Percentiles rank a stretch among this genome's conserved stretches.
Conservation (phyloP, 2,329 filamentous ascomycete genomes). For the Onygenales sp. region DNA sequence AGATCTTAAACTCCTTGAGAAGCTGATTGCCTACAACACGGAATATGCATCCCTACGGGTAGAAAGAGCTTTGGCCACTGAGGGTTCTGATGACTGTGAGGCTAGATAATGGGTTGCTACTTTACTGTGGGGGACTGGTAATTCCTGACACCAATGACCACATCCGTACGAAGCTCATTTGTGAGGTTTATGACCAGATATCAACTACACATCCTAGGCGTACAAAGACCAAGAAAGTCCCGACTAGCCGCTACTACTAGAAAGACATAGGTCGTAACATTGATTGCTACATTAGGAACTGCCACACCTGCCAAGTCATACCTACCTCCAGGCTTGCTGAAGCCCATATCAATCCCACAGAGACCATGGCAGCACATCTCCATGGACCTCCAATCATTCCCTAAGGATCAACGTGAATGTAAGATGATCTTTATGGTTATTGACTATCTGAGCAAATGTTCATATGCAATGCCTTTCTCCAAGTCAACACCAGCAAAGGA, state of each 20-base stretch:
- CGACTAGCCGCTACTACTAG: neutral
- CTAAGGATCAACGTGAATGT: neutral
- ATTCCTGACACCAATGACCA: too few species aligned
- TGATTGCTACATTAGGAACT: neutral
- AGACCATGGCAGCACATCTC: constrained; percentile 7
- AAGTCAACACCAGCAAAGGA: constrained; percentile 2
- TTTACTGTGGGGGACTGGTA: too few species aligned
- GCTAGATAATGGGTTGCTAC: too few species aligned
- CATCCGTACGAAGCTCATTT: too few species aligned
- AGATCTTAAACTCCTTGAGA: too few species aligned
- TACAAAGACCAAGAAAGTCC: neutral
- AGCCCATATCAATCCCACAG: constrained; percentile 3
- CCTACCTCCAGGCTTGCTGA: constrained; percentile 5
- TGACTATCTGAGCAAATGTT: constrained; percentile 16
- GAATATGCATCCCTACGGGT: too few species aligned
- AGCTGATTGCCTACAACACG: too few species aligned
- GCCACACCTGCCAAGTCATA: constrained; percentile 1
- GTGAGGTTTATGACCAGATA: neutral
- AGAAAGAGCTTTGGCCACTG: too few species aligned
- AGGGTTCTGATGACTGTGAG: too few species aligned
- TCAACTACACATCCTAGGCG: neutral
- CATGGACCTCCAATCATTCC: constrained; percentile 12
- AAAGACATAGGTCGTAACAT: neutral
- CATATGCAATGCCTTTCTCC: constrained; percentile 6
- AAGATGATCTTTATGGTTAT: constrained; percentile 14